Conservation (phyloP, 768 basidiomycete species). For the Lanmaoa rubissima region DNA sequence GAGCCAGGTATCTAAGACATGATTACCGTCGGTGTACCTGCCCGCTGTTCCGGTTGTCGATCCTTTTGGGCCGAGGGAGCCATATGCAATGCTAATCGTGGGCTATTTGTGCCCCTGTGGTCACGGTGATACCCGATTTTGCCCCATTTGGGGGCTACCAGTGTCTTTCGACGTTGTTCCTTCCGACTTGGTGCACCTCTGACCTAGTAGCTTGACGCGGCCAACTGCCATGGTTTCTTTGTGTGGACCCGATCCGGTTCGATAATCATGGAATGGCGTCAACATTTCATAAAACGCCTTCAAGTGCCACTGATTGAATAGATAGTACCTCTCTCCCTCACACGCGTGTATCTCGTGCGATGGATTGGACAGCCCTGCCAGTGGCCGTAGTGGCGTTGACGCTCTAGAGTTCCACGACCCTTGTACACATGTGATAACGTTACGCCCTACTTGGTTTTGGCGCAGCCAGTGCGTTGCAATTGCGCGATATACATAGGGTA, state of each 20-base stretch:
- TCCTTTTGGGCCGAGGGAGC: no score
- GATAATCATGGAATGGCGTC: neutral
- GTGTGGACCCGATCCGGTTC: neutral
- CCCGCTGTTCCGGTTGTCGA: no score
- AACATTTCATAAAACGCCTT: neutral
- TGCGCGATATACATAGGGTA: neutral
- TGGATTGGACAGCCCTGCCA: neutral
- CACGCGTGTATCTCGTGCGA: no score
- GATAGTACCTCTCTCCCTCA: neutral
- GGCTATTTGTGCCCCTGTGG: no score
- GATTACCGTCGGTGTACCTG: no score
- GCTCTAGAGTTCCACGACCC: no score
- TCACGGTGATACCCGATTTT: no score
- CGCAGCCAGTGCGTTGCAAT: neutral
- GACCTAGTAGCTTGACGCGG: neutral
- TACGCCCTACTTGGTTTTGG: neutral
- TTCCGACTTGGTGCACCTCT: slow-evolving; percentile 8
- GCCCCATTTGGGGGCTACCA: no score
- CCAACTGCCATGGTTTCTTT: neutral
- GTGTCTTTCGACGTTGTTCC: no score
- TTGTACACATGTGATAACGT: no score
- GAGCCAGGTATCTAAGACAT: no score
- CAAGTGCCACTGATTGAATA: slow-evolving; percentile 2
- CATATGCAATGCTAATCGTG: no score
- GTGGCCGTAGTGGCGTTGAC: neutral